Conservation (phyloP, 257 asterid species). For the Penstemon eatonii region DNA sequence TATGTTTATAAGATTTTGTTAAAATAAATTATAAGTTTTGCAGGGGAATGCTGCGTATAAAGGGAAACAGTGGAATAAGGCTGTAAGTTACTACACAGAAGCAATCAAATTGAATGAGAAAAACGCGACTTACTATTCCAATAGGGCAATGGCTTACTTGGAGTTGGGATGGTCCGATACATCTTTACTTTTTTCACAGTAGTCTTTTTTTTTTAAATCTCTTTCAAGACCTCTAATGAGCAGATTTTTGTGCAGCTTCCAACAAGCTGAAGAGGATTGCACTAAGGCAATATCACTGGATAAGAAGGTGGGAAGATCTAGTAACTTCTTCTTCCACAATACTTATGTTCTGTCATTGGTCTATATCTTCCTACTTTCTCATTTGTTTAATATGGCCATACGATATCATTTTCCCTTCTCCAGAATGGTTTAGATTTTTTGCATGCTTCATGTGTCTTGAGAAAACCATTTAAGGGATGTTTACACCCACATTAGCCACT, state of each 20-base stretch:
- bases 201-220: conserved; percentile 5
- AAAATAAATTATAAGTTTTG: conserved; percentile 1
- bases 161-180: conserved; percentile 83
- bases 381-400: conserved; percentile 3
- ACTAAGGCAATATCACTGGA: conserved; percentile 76
- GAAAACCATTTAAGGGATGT: background rate
- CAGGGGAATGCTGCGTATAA: conserved; percentile 97
- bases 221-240: conserved; percentile 16
- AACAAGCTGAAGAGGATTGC: conserved; percentile 88
- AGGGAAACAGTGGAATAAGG: conserved; percentile 87
- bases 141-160: conserved; percentile 94
- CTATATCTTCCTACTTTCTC: background rate
- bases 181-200: conserved; percentile 17
- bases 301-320: conserved; percentile 64
- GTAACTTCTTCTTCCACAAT: background rate
- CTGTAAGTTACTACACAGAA: conserved; percentile 78
- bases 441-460: background rate
- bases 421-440: background rate
- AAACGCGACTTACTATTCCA: conserved; percentile 75
- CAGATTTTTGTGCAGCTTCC: conserved; percentile 56
- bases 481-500: background rate
- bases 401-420: background rate
- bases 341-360: background rate
- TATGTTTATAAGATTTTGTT: background rate
- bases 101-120: conserved; percentile 70